Base-by-base conservation (phyloP, 805 yeast genomes). In the Saccharomycopsis sp. region DNA sequence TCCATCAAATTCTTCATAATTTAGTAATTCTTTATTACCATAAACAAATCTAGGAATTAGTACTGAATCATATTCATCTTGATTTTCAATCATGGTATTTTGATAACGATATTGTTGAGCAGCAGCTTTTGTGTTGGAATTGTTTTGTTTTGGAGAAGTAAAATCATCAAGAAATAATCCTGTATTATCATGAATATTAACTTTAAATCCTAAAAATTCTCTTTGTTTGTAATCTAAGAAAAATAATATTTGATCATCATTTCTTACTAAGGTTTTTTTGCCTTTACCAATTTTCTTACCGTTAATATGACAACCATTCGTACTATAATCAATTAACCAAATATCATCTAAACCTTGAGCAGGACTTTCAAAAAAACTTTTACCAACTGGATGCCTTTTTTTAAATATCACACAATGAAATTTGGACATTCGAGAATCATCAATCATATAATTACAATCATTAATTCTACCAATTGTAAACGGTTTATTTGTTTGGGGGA, bases 351-450 rank as follows among this genome's bases (percentile, higher is more conserved):
- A 59, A 43, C 79, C 79, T 58, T 74, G 79, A 0, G 86, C 87
- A 0, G 88, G 86, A 8, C 81, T 73, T 49, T 78, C 85, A 52
- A 63, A 73, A 3, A 78, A 67, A 25, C 75, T 65, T 23, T 65
- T 62, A 12, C 70, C 69, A 3, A 74, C 70, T 0, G 76, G 76
- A 52, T 79, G 85, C 43, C 86, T 64, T 44, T 75, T 70, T 51
- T 74, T 74, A 40, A 67, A 51, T 12, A 89, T 63, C 23, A 76
- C 61, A 57, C 96, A 87, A 58, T 92, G 97, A 1, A 79, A 66
- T 48, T 86, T 83, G 2, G 96, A 88, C 51, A 89, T 70, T 34
- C 96, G 61, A 50, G 70, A 80, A 49, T 88, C 96, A 25, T 70
- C 63, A 14, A 84, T 71, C 32, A 64, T 64, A 26, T 73, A 68